Base-by-base conservation (phyloP, 352 stramenopile species). In the Phytophthora sp. region DNA sequence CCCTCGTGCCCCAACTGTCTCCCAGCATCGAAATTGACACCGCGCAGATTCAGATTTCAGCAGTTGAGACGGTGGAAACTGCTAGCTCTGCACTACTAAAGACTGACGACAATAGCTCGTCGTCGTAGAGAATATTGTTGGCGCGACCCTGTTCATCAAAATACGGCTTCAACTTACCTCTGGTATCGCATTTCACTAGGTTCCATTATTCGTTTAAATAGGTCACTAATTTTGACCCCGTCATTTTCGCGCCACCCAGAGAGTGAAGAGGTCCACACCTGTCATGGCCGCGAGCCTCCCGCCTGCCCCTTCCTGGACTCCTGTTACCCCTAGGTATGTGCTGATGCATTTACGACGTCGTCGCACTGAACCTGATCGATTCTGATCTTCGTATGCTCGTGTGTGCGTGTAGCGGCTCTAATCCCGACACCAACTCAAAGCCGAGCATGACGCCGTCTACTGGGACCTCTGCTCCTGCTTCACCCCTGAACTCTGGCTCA, bases 241-340 rank as follows among this genome's bases (percentile, higher is more conserved):
- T 24, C 15, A 45, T 52, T 67, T 74, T 74, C 60, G 51, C 63
- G 56, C 68, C 57, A 65, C 16, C 31, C 24, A 18, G 15, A 57
- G 15, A 31, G 46, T 50, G 41, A 50, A 60, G 39, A 72, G 41
- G 55, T 69, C 57, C n/a, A 62, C 50, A 30, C n/a, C 20, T 57
- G 60, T 72, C 69, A 77, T 74, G 69, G 65, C 65, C 1, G 60
- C 52, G 30, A 72, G 50, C 45, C 42, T 74, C 47, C 59, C 66
- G 30, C 55, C 65, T 35, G 26, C 44, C 7, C 47, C 45, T 54
- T 68, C 59, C 26, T 67, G 50, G 20, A 60, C 59, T 20, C 51
- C 60, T 56, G 41, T 44, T 11, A 52, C 59, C n/a, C 8, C 58
- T 30, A 63, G 58, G 69, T 73, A 61, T 9, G 7, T 7, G 2